Evolutionary conservation across 2,329 filamentous ascomycete genomes (phyloP).

Genomic region (Penicillium digitatum): DNA sequence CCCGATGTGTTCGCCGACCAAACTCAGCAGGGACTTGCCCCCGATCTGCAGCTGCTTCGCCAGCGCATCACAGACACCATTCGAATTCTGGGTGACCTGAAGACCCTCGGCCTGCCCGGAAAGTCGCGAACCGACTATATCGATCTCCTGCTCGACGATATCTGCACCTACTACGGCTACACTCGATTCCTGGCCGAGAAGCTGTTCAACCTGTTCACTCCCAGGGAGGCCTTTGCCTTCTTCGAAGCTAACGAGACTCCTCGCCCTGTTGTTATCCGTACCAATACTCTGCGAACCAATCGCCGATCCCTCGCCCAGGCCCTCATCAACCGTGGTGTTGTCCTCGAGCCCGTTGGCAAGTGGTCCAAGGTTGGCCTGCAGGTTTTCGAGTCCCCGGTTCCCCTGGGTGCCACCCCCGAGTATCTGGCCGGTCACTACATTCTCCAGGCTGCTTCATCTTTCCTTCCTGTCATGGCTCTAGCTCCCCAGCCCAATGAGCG

Average conservation of each 20-base stretch:
- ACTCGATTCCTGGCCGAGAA: conserved; percentile 93
- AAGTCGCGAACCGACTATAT: conserved; percentile 86
- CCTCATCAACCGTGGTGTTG: conserved; percentile 92
- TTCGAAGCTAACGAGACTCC: conserved; percentile 98
- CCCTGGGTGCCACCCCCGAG: conserved; percentile 90
- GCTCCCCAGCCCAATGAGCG: conserved; percentile 91
- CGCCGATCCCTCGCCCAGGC: conserved; percentile 80
- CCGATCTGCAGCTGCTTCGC: conserved; percentile 83
- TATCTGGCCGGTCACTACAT: conserved; percentile 98
- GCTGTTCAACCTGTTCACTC: conserved; percentile 85
- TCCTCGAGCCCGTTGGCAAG: conserved; percentile 92
- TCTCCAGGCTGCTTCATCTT: conserved; percentile 91
- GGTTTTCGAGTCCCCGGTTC: conserved; percentile 84
- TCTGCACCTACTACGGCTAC: conserved; percentile 96
- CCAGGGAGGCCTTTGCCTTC: conserved; percentile 92
- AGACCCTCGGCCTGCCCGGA: conserved; percentile 72
- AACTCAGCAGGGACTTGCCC: conserved; percentile 64
- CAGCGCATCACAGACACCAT: conserved; percentile 90
- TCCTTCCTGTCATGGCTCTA: conserved; percentile 95
- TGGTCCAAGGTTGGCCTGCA: conserved; percentile 98
- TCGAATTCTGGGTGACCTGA: conserved; percentile 83
- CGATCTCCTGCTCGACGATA: conserved; percentile 78
- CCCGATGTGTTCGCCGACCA: conserved; percentile 62
- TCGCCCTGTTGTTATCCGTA: conserved; percentile 89
- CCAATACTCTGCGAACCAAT: conserved; percentile 82